Percentiles rank a stretch among this genome's conserved stretches.
Evolutionary conservation across 2,329 filamentous ascomycete species (phyloP).

Genomic region (Xylaria hypoxylon): DNA sequence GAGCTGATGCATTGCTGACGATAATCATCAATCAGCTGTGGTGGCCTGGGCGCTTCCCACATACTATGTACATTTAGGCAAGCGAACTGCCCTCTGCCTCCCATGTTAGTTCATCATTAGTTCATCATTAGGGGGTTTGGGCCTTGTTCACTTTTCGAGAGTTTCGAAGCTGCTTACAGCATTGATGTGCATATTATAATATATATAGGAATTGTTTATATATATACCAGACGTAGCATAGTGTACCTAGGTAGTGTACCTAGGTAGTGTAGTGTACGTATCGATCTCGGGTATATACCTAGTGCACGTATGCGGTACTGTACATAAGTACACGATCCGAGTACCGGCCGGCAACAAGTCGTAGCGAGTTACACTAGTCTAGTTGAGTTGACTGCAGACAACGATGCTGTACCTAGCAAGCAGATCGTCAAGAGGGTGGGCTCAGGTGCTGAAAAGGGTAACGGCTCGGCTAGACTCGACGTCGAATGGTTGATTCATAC

Average conservation of each 20-base stretch:
- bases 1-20: conserved; percentile 33
- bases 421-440: conserved; percentile 14
- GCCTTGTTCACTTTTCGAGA: neutral
- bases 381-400: neutral
- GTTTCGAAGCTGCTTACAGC: too few relatives aligned
- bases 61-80: conserved; percentile 7
- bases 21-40: conserved; percentile 23
- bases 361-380: too few relatives aligned
- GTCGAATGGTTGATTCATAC: conserved; percentile 17
- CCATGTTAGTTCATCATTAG: neutral
- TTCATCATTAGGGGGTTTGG: neutral
- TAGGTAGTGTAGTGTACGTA: too few relatives aligned
- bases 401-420: neutral
- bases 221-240: neutral
- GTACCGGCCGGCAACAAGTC: conserved; percentile 29
- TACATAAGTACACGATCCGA: neutral
- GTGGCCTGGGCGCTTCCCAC: conserved; percentile 21
- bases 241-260: too few relatives aligned
- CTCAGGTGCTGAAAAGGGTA: conserved; percentile 27
- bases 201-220: neutral
- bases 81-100: conserved; percentile 5
- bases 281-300: neutral
- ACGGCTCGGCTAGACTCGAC: conserved; percentile 21
- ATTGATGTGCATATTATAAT: neutral
- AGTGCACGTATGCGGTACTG: neutral